A percentile compares a stretch with the other conserved stretches of the same genome.
Conservation (phyloP, 2,329 filamentous ascomycete genomes). For the Sclerotinia sclerotiorum region DNA sequence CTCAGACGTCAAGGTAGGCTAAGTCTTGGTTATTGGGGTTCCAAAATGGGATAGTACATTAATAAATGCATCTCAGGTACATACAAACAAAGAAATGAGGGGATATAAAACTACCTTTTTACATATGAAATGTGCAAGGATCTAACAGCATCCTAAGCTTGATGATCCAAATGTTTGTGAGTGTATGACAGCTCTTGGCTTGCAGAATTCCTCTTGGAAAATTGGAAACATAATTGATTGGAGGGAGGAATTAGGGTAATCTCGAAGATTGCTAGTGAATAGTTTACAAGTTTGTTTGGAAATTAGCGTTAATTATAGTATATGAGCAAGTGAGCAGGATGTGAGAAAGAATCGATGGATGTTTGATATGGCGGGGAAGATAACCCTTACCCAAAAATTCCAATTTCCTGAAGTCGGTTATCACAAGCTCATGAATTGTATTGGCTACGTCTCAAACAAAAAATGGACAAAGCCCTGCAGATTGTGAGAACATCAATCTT, state of each 20-base stretch:
- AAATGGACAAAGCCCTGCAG: neutral
- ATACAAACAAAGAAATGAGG: slow-evolving; percentile 11
- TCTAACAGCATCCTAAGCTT: neutral
- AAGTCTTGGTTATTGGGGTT: neutral
- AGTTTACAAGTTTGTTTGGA: neutral
- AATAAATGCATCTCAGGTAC: neutral
- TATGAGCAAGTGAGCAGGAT: neutral
- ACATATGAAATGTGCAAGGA: neutral
- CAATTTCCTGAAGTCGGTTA: neutral
- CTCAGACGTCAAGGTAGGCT: neutral
- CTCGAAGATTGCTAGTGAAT: neutral
- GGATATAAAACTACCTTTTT: neutral
- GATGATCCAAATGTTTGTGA: neutral
- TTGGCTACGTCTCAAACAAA: neutral
- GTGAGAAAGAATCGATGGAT: neutral
- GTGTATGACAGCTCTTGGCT: slow-evolving; percentile 6
- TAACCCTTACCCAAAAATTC: neutral
- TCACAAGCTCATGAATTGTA: neutral
- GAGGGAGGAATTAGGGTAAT: neutral
- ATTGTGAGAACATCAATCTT: too few species aligned
- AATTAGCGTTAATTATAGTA: neutral
- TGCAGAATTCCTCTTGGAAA: neutral
- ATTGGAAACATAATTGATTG: slow-evolving; percentile 6
- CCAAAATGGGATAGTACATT: neutral
- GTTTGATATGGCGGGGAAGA: slow-evolving; percentile 18